These are phyloP conservation scores for Leccinellum rugosiceps DNA, from an alignment of 768 basidiomycete species.

Conservation along the genomic window DNA sequence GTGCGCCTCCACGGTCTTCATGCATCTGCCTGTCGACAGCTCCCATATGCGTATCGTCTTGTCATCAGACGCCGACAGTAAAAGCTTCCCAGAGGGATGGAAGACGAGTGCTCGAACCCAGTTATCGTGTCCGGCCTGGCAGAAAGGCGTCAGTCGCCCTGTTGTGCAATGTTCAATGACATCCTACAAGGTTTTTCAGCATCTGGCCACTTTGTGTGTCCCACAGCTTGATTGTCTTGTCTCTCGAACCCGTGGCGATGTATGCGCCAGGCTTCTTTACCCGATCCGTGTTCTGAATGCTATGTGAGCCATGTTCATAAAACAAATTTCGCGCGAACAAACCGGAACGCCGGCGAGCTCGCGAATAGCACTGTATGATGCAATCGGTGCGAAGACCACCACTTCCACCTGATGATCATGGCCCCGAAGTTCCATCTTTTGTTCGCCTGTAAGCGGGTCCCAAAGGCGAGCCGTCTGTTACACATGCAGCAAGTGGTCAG, in stretches of 20 bases:
- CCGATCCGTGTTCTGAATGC: constrained; percentile 46
- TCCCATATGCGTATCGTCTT: constrained; percentile 92
- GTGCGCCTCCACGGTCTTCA: constrained; percentile 86
- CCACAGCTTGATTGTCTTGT: constrained; percentile 93
- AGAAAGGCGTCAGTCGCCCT: constrained; percentile 7
- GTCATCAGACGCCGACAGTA: constrained; percentile 91
- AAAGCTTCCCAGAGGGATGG: constrained; percentile 86
- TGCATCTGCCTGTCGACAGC: constrained; percentile 76
- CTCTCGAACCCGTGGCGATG: constrained; percentile 80
- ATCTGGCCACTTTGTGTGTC: constrained; percentile 81
- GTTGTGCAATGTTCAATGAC: not conserved
- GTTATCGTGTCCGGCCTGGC: constrained; percentile 77
- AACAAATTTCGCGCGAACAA: constrained; percentile 22
- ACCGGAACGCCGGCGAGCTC: constrained; percentile 75
- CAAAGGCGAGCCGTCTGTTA: constrained; percentile 72
- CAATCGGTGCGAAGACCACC: constrained; percentile 74
- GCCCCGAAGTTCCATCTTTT: constrained; percentile 79
- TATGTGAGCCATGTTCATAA: constrained; percentile 1
- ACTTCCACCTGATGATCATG: constrained; percentile 87
- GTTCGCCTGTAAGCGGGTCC: constrained; percentile 70
- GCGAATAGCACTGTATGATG: constrained; percentile 72
- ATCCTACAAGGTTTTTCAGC: constrained; percentile 66
- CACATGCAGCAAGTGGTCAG: not conserved
- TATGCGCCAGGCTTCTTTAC: constrained; percentile 53
- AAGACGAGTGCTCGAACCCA: constrained; percentile 89